Base-by-base conservation (phyloP, 1,139 yeast genomes). In the Magnusiomyces clavatus region DNA sequence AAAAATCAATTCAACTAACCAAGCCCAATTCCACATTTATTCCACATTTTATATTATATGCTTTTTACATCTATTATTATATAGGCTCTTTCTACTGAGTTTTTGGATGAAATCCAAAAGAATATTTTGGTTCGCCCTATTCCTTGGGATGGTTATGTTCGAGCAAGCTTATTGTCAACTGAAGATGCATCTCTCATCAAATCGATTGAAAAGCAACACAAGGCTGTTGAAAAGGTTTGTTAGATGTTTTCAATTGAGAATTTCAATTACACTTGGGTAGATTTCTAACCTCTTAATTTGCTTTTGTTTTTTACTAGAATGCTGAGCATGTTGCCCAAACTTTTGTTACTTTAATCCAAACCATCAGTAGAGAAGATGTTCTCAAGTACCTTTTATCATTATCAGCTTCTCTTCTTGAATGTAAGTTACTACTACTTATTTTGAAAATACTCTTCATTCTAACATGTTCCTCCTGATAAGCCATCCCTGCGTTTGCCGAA, bases 61-160 rank as follows among this genome's bases (percentile, higher is more conserved):
- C n/a, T n/a, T n/a, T n/a, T 35, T 13, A 35, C 13, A 35, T 35
- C 37, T 13, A 35, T 35, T 35, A 13, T 35, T 35, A 8, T 40
- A 14, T 31, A 46, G 48, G 16, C 19, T 17, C 37, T 46, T 37
- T 46, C 48, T 34, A 46, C 36, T 35, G 48, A 46, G 34, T 46
- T 80, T 64, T 74, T 87, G 62, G 83, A 82, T 58, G 96, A 88
- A 61, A 79, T 86, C 57, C 81, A 87, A 62, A 76, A 78, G 61
- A 82, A 82, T 58, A 82, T 87, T 60, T 77, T 94, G 61, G 85
- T 86, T 56, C 79, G 95, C 59, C 84, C 94, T 37, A 80, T 90
- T 55, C 95, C 96, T 29, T 90, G 97, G 97, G 95, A 86, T 64
- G 95, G 95, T 8, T 81, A 85, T 62, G 82, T 87, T 17, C 77